phyloP scores from a whole-genome alignment of 139 green algal genomes.

The Mesostigma viride region DNA sequence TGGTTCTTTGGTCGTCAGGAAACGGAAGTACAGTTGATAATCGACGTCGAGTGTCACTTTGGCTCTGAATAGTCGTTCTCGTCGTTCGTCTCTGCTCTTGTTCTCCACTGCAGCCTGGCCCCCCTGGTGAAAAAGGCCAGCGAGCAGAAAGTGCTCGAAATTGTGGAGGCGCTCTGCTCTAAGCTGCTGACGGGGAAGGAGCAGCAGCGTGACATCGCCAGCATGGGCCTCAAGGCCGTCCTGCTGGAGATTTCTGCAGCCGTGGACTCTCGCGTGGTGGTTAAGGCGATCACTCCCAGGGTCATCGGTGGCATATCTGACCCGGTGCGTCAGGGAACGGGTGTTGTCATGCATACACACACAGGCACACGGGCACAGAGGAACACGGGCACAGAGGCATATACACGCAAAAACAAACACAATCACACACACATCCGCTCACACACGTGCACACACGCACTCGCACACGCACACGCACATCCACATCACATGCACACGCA shows the following conservation, averaged over 20 bases:
- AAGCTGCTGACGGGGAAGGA: constrained; percentile 55
- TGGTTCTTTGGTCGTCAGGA: neutral
- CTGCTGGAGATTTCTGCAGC: constrained; percentile 34
- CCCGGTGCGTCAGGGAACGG: constrained; percentile 19
- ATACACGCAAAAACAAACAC: too few relatives aligned
- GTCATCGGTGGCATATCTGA: constrained; percentile 19
- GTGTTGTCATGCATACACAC: too few relatives aligned
- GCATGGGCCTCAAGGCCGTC: constrained; percentile 73
- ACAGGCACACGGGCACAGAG: too few relatives aligned
- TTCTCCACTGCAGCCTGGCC: constrained; percentile 50
- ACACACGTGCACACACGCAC: too few relatives aligned
- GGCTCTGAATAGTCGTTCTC: too few relatives aligned
- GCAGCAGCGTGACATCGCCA: constrained; percentile 56
- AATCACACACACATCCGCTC: too few relatives aligned
- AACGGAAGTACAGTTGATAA: neutral
- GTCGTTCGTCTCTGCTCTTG: too few relatives aligned
- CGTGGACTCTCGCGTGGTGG: neutral
- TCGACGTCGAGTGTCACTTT: too few relatives aligned
- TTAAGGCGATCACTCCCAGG: constrained; percentile 16
- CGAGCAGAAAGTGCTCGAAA: constrained; percentile 44
- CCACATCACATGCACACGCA: too few relatives aligned
- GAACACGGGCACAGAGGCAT: too few relatives aligned
- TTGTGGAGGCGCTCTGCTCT: constrained; percentile 48
- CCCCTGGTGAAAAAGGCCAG: constrained; percentile 66
- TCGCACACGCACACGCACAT: too few relatives aligned